phyloP scores from a whole-genome alignment of 441 rosid genomes.

The Aleurites moluccanus region DNA sequence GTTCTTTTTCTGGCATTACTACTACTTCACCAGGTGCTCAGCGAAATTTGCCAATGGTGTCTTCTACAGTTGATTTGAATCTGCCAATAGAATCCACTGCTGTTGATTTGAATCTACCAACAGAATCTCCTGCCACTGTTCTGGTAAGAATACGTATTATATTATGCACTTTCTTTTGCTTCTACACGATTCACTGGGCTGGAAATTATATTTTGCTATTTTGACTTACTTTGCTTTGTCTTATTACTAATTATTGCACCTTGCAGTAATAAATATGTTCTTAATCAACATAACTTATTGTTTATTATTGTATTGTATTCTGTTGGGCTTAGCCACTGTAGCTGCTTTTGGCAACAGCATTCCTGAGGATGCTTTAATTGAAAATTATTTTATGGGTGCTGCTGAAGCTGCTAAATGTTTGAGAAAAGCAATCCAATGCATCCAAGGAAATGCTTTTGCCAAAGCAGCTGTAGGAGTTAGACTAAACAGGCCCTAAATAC shows the following conservation, averaged over 20 bases:
- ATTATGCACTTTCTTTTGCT: not conserved
- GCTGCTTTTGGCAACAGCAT: not conserved
- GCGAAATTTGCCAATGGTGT: constrained; percentile 31
- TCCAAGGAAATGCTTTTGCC: not conserved
- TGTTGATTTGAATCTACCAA: constrained; percentile 28
- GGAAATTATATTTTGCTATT: not conserved
- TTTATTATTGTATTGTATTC: not conserved
- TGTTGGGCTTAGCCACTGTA: not conserved
- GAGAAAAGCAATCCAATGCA: not conserved
- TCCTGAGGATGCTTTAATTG: not conserved
- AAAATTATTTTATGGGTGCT: not conserved
- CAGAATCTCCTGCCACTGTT: constrained; percentile 15
- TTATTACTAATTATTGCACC: too few relatives aligned
- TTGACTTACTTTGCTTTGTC: not conserved
- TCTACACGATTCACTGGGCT: not conserved
- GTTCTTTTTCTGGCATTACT: constrained; percentile 58
- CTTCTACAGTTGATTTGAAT: constrained; percentile 38
- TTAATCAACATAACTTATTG: too few relatives aligned
- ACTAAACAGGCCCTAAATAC: not conserved
- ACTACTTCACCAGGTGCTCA: constrained; percentile 42
- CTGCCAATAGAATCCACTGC: constrained; percentile 18
- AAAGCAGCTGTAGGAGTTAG: not conserved
- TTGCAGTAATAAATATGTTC: too few relatives aligned
- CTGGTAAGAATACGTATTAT: constrained; percentile 37
- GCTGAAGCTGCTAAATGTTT: not conserved